Evolutionary conservation across 2,329 filamentous ascomycete species (phyloP), one percentile per base, ranked within the genome.

Genomic region (Trichoderma sp.): DNA sequence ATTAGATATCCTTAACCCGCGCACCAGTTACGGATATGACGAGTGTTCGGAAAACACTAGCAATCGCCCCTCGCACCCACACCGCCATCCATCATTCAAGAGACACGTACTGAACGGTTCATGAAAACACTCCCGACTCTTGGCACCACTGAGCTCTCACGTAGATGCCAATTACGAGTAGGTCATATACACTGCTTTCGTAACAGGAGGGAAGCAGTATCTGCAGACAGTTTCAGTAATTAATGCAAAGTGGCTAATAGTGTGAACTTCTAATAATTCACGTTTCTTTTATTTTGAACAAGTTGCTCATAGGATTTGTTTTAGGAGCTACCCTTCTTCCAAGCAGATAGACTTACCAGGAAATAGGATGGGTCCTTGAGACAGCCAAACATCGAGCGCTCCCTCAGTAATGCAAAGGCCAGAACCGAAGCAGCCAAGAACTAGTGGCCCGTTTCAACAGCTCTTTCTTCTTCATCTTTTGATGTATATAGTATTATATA

Each of bases 91-190:
- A 68, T 34, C 51, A 37, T 21, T 32, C n/a, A 21, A 28, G 24
- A 30, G 61, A 71, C 28, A 32, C 59, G 39, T 71, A 71, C 52
- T 58, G 43, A 49, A 70, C 69, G 18, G 60, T 70, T 18, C 66
- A 68, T 43, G 69, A 70, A 30, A 69, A 69, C 26, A 54, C 39
- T 37, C 30, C 58, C 11, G 26, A 2, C 61, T 46, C 30, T 28
- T 71, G n/a, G 30, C 37, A 26, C 69, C 66, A 43, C 14, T 7
- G 1, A 68, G 64, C 21, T 61, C 46, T 46, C 55, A 68, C 13
- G 46, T 68, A 24, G 51, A 37, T 2, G 52, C 13, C 1, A 55
- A 39, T 2, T 13, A 61, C 8, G 55, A 66, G 46, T 71, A 64
- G 59, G 34, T 70, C 21, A 37, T 70, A 10, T 70, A 68, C 32